Evolutionary conservation across 1,284 basidiomycete genomes (phyloP).

Genomic region (Austroboletus sp.): DNA sequence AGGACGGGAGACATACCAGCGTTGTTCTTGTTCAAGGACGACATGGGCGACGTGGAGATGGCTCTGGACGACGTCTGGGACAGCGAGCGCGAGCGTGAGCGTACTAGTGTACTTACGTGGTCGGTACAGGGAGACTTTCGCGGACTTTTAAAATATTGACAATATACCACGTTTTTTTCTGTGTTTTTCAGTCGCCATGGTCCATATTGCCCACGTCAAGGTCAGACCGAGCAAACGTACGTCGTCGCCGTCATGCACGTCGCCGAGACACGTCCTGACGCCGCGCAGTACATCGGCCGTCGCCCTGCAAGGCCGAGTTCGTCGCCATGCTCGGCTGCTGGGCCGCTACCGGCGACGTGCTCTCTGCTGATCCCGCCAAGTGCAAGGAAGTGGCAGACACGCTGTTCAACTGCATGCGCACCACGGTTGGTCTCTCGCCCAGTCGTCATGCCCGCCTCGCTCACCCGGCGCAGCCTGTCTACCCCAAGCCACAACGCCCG

Average conservation of each 20-base stretch:
- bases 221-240: conserved; percentile 72
- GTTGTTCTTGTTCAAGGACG: conserved; percentile 75
- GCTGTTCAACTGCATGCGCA: conserved; percentile 83
- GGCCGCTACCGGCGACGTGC: conserved; percentile 74
- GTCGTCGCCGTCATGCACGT: conserved; percentile 12
- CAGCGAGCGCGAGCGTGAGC: conserved; percentile 3
- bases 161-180: not conserved
- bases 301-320: conserved; percentile 51
- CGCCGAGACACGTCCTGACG: not conserved
- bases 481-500: conserved; percentile 57
- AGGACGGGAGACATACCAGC: conserved; percentile 46
- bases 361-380: conserved; percentile 41
- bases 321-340: conserved; percentile 84
- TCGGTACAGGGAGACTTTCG: not conserved
- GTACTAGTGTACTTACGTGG: conserved; percentile 10
- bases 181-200: conserved; percentile 14
- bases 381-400: conserved; percentile 65
- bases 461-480: conserved; percentile 45
- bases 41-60: conserved; percentile 23
- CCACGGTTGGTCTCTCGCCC: conserved; percentile 52
- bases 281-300: conserved; percentile 17
- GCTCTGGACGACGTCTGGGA: conserved; percentile 3
- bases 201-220: conserved; percentile 74
- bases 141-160: conserved; percentile 5
- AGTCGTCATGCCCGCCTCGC: not conserved